Evolutionary conservation across 345 rosid genomes (phyloP).

Genomic region (Carallia pectinifolia): DNA sequence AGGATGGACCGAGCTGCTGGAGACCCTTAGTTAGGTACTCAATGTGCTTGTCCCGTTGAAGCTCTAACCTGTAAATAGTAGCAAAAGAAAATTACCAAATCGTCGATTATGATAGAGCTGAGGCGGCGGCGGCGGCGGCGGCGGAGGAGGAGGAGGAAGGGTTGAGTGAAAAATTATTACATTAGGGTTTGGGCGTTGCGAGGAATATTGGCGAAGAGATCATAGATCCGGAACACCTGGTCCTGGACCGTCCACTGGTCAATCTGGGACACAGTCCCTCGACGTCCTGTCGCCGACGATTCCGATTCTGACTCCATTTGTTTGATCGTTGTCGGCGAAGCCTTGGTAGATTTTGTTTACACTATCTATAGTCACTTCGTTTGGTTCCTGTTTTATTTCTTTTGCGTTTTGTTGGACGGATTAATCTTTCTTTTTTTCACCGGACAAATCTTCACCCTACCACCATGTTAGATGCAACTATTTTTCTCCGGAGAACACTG

Average conservation of each 20-base stretch:
- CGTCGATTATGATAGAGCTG: too few species aligned
- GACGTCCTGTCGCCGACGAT: not conserved
- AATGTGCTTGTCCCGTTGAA: slow-evolving; percentile 73
- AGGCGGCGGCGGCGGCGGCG: too few species aligned
- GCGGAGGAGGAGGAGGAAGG: not conserved
- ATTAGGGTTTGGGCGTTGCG: slow-evolving; percentile 40
- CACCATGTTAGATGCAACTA: too few species aligned
- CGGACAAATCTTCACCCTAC: too few species aligned
- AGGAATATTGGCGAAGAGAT: slow-evolving; percentile 47
- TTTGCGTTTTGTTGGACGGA: too few species aligned
- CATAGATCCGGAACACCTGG: slow-evolving; percentile 56
- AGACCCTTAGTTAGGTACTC: slow-evolving; percentile 70
- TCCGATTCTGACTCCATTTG: not conserved
- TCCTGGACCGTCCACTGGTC: slow-evolving; percentile 64
- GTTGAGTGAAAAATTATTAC: slow-evolving; percentile 25
- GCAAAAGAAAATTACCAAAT: too few species aligned
- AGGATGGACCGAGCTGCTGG: slow-evolving; percentile 53
- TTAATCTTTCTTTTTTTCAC: too few species aligned
- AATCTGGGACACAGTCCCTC: slow-evolving; percentile 56
- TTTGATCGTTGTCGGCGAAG: too few species aligned
- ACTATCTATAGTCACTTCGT: too few species aligned
- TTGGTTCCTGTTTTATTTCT: too few species aligned
- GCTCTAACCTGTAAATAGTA: slow-evolving; percentile 51
- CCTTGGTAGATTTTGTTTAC: too few species aligned
- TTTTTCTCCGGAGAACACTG: too few species aligned